Conservation (phyloP, 169 alveolate species). For the Plasmodium inui region DNA sequence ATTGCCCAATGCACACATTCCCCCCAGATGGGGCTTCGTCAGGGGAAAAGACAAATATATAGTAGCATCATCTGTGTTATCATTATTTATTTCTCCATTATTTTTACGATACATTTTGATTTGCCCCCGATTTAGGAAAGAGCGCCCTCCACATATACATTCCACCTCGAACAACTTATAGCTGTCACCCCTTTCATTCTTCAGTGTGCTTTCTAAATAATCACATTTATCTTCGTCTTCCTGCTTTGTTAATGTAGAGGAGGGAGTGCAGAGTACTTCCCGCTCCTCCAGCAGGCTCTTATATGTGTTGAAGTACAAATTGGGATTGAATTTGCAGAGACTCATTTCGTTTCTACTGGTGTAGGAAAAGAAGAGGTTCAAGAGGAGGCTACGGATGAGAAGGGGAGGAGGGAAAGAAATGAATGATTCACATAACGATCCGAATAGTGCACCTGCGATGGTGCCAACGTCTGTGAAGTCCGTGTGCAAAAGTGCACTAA, state of each 20-base stretch:
- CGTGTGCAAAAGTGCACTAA: background rate
- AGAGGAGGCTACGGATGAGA: constrained; percentile 15
- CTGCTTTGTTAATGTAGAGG: background rate
- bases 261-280: constrained; percentile 2
- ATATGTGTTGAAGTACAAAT: constrained; percentile 58
- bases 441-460: background rate
- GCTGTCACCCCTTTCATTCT: background rate
- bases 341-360: constrained; percentile 77
- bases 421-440: background rate
- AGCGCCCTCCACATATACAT: constrained; percentile 26
- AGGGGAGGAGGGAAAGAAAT: background rate
- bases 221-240: background rate
- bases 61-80: background rate
- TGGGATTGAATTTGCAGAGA: constrained; percentile 46
- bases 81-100: background rate
- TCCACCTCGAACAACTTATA: constrained; percentile 4
- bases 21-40: background rate
- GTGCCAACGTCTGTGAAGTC: background rate
- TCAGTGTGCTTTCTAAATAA: background rate
- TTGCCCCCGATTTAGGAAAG: constrained; percentile 24
- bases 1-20: background rate
- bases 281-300: constrained; percentile 43
- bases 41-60: background rate
- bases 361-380: constrained; percentile 69
- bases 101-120: constrained; percentile 18